Base-by-base conservation (phyloP, 2,329 filamentous ascomycete species). In the Lasiodiplodia sp. region DNA sequence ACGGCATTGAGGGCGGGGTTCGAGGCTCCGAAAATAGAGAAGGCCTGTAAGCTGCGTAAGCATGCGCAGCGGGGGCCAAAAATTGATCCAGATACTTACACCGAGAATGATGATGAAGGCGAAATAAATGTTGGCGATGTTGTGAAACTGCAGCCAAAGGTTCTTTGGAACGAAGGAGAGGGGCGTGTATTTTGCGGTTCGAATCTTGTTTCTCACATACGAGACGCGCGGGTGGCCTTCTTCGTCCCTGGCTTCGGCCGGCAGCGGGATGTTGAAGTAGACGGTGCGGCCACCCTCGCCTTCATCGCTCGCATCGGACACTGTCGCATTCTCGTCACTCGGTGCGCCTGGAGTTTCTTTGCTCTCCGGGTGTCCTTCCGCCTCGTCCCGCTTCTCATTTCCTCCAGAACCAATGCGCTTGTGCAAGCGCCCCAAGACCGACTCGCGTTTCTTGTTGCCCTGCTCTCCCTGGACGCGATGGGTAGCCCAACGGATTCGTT, bases 91-190 rank as follows among this genome's bases (percentile, higher is more conserved):
- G 25, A 25, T 23, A 87, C 94, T 86, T 90, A 98, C 96, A 76
- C 91, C 90, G 70, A 99, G 87, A 77, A 99, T 97, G 78, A 97
- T 94, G 75, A 95, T 87, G 82, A 98, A 97, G 74, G 98, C 85
- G 86, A 99, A 99, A 83, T 98, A 99, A 66, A 98, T 91, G 80
- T 99, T 99, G 77, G 96, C 96, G 75, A 99, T 91, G 77, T 98
- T 98, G 82, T 99, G 95, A 78, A 99, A 98, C 81, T 99, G 96
- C 72, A 97, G 93, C 89, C 91, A 99, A 76, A 99, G 78, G 81
- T 99, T 98, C 84, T 98, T 98, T 16, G 96, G 96, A 34, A 99
- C 81, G 81, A 99, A 99, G 70, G 92, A 97, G 71, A 99, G 81
- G 10, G 96, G 91, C 8, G 96, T 99, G 80, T 99, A 99, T 82